Evolutionary conservation across 768 basidiomycete species (phyloP), one percentile per base, ranked within the genome.

Genomic region (Naganishia vishniacii): DNA sequence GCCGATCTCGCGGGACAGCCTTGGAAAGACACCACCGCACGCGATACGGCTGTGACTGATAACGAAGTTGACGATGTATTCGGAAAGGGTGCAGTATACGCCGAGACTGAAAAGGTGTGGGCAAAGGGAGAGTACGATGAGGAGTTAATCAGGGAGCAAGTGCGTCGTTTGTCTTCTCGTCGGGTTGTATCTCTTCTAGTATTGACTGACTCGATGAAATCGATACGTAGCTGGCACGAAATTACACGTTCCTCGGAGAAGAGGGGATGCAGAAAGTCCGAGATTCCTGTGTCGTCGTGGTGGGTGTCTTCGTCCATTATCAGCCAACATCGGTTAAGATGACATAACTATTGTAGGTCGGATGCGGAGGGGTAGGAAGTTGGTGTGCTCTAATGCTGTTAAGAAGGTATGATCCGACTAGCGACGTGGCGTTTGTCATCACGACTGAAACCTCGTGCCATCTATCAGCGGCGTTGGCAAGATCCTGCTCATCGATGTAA

Each of bases 321-420:
- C 23, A 40, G 23, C 32, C 34, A 5, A 5, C 23, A n/a, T n/a
- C n/a, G n/a, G n/a, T n/a, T n/a, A 12, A 20, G 13, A 56, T 26
- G 3, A 56, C 23, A 37, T 18, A 15, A n/a, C 23, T 13, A 25
- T 29, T 13, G 12, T 40, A 56, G 53, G 53, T 56, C 53, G 95
- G 95, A 6, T 91, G 92, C 68, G 95, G 95, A 64, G 94, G 95
- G 1, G 95, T 99, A 0, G 95, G 95, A 0, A 92, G 89, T 72
- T 94, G 91, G 89, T 88, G 86, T 40, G 91, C 92, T 16, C 84
- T 94, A 32, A 94, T 94, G 94, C 84, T 91, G 28, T 86, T 85
- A 47, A 80, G 92, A 74, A 92, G 91, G 88, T 92, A 46, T 28
- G n/a, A 25, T 48, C 6, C 13, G 15, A 29, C 13, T 6, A 4